Base-by-base conservation (phyloP, 495 filamentous ascomycete species). In the Penicillium macrosclerotiorum region DNA sequence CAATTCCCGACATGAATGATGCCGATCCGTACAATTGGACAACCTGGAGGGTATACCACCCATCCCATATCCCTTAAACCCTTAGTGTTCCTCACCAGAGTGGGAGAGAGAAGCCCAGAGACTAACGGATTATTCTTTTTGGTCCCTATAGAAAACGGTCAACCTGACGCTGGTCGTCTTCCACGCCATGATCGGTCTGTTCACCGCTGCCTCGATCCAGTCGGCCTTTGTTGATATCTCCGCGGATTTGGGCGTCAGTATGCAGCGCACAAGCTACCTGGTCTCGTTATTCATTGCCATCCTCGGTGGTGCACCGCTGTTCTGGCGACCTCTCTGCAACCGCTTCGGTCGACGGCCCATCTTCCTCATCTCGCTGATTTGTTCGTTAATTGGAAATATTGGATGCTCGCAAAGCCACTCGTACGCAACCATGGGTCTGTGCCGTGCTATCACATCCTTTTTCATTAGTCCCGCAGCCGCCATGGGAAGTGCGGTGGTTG, bases 1-100 rank as follows among this genome's bases (percentile, higher is more conserved):
- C 77, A 2, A 44, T 81, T 0, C 77, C 77, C 3, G 59, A 68
- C 24, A 56, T 65, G 44, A 66, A 64, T 26, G 60, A 62, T 47
- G 71, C 67, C 4, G 77, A 80, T 47, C 77, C 77, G 12, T 74
- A 73, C 42, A 79, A 80, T 50, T 79, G 77, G 77, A 67, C 75
- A 0, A 48, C 30, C 5, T 78, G 63, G 63, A 60, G 60, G 54
- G 63, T 69, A 47, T 47, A 48, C 4, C 20, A 30, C 34, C 25
- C 25, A n/a, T 39, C 9, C 12, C 13, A 7, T 22, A 1, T 22
- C 17, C 23, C n/a, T 3, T n/a, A 20, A n/a, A 23, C 34, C n/a
- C n/a, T n/a, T n/a, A n/a, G n/a, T n/a, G n/a, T n/a, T n/a, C n/a
- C n/a, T n/a, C n/a, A n/a, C n/a, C n/a, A n/a, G n/a, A n/a, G n/a